phyloP scores from a whole-genome alignment of 495 filamentous ascomycete species.

The Podospora tetraspora region DNA sequence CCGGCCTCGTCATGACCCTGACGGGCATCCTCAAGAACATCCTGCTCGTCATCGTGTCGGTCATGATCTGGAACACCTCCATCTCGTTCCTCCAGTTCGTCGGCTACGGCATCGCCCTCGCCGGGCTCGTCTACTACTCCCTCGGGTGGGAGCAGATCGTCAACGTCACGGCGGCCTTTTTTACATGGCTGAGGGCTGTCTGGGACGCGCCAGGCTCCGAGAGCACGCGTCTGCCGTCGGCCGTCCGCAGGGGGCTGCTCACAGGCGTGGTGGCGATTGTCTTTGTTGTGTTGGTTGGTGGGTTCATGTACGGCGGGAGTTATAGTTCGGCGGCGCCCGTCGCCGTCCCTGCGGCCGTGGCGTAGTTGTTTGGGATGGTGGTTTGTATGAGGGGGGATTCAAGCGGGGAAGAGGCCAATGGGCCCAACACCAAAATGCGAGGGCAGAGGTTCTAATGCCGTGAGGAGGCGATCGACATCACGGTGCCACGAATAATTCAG shows the following conservation, averaged over 20 bases:
- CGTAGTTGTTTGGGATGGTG: not conserved
- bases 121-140: conserved; percentile 62
- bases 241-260: conserved; percentile 60
- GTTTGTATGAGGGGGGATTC: not conserved
- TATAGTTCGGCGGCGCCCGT: not conserved
- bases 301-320: conserved; percentile 20
- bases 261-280: conserved; percentile 50
- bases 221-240: conserved; percentile 46
- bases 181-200: conserved; percentile 58
- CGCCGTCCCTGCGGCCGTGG: not conserved
- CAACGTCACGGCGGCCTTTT: conserved; percentile 49
- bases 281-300: conserved; percentile 49
- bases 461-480: not conserved
- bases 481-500: not conserved
- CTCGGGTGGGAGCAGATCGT: conserved; percentile 63
- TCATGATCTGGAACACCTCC: conserved; percentile 60
- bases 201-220: conserved; percentile 23
- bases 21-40: conserved; percentile 75
- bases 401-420: not conserved
- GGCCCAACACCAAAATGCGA: not conserved
- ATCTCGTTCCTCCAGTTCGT: conserved; percentile 55
- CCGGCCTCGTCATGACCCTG: conserved; percentile 69
- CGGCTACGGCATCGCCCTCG: conserved; percentile 61
- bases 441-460: not conserved
- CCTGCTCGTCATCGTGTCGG: conserved; percentile 58